phyloP scores from a whole-genome alignment of 352 stramenopile species.

The Globisporangium carolinianum region DNA sequence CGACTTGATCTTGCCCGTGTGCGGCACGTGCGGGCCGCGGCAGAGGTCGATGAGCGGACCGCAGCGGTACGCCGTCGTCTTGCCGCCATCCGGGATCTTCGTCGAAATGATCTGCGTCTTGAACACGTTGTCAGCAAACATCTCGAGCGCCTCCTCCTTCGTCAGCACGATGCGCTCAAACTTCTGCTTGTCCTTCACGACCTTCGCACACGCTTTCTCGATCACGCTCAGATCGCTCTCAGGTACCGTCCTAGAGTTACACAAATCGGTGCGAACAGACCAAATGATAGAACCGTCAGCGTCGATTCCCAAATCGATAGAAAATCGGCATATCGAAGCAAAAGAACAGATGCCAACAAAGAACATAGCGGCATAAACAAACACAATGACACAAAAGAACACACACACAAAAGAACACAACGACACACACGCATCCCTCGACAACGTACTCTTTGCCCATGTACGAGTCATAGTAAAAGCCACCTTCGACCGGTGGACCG shows the following conservation, averaged over 20 bases:
- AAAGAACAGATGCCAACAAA: not conserved
- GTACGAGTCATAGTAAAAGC: slow-evolving; percentile 99
- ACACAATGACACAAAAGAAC: not conserved
- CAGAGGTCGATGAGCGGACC: slow-evolving; percentile 98
- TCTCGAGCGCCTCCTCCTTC: slow-evolving; percentile 97
- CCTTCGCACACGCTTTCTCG: slow-evolving; percentile 88
- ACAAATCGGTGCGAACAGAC: too few species aligned
- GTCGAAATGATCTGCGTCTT: slow-evolving; percentile 96
- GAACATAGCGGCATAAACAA: too few species aligned
- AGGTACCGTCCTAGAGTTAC: slow-evolving; percentile 25
- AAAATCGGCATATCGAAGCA: too few species aligned
- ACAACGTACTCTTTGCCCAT: slow-evolving; percentile 84
- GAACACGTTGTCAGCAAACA: slow-evolving; percentile 99
- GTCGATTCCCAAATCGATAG: too few species aligned
- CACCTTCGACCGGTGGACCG: slow-evolving; percentile 92
- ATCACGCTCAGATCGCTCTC: slow-evolving; percentile 87
- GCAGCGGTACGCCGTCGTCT: slow-evolving; percentile 97
- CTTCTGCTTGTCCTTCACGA: slow-evolving; percentile 96
- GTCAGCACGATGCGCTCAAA: slow-evolving; percentile 98
- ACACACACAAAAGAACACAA: not conserved
- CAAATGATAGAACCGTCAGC: too few species aligned
- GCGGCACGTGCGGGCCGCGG: slow-evolving; percentile 93
- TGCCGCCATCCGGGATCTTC: slow-evolving; percentile 95
- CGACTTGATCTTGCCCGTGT: slow-evolving; percentile 95
- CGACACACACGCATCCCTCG: not conserved